Evolutionary conservation across 1,284 basidiomycete species (phyloP).

Genomic region (Pascua sp.): DNA sequence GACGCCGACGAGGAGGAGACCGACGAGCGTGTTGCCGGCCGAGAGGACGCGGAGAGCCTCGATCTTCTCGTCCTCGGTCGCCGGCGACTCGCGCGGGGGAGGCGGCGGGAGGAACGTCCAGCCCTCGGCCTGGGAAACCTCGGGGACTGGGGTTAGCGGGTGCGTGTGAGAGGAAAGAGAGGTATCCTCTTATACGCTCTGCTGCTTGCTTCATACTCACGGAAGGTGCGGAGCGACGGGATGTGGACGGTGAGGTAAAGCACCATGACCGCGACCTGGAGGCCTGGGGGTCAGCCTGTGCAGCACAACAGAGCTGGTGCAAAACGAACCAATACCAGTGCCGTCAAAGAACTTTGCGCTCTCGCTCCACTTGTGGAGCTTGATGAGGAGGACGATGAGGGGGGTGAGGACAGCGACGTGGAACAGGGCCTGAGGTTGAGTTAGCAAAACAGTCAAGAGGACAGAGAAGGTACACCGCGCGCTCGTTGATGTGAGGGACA

Average conservation of each 20-base stretch:
- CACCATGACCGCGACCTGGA: constrained; percentile 68
- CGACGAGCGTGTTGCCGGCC: constrained; percentile 78
- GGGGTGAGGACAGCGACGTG: constrained; percentile 76
- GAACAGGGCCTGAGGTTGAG: constrained; percentile 62
- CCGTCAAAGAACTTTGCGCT: constrained; percentile 91
- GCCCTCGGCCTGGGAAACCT: constrained; percentile 26
- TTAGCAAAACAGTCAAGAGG: neutral
- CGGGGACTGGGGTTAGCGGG: constrained; percentile 28
- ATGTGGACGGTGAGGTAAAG: constrained; percentile 77
- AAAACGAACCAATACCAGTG: constrained; percentile 63
- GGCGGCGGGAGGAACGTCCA: constrained; percentile 47
- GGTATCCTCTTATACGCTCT: neutral
- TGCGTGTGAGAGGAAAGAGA: neutral
- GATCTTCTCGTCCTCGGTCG: constrained; percentile 63
- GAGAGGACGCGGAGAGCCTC: constrained; percentile 74
- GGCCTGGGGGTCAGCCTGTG: constrained; percentile 52
- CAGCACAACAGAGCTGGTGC: neutral
- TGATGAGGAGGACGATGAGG: constrained; percentile 66
- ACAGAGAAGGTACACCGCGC: no score
- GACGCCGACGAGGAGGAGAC: constrained; percentile 57
- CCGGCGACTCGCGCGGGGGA: constrained; percentile 55
- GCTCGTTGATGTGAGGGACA: no score
- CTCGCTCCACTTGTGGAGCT: constrained; percentile 80
- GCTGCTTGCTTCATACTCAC: constrained; percentile 22
- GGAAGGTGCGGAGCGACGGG: constrained; percentile 64